phyloP scores from a whole-genome alignment of 202 grass and related monocot genomes.

The Schoenoplectus triqueter region DNA sequence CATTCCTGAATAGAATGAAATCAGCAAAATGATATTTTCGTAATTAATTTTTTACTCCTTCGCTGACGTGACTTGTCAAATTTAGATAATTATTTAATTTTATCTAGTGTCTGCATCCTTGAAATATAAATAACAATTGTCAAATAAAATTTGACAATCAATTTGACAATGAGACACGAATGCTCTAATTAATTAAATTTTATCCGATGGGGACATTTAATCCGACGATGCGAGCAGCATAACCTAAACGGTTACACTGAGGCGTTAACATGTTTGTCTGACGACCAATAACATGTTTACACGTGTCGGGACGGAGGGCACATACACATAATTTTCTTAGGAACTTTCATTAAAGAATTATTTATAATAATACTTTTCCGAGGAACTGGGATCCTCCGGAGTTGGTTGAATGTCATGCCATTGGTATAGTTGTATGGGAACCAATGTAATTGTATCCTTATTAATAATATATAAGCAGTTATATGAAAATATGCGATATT shows the following conservation, averaged over 20 bases:
- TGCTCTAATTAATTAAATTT: neutral
- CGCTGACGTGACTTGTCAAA: too few relatives aligned
- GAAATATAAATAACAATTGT: too few relatives aligned
- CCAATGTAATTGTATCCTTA: neutral
- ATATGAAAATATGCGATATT: neutral
- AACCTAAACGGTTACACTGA: conserved; percentile 17
- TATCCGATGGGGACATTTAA: conserved; percentile 10
- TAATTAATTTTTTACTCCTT: too few relatives aligned
- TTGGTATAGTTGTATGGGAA: neutral
- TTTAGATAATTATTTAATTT: too few relatives aligned
- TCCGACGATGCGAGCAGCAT: conserved; percentile 15
- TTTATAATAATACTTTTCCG: neutral
- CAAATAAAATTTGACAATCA: too few relatives aligned
- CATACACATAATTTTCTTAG: neutral
- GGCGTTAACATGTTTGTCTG: conserved; percentile 19
- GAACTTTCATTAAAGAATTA: neutral
- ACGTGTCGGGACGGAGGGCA: neutral
- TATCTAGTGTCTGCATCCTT: too few relatives aligned
- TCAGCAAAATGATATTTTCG: too few relatives aligned
- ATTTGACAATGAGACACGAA: neutral
- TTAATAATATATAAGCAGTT: neutral
- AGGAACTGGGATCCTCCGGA: neutral
- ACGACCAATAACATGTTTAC: neutral
- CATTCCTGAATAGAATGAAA: too few relatives aligned
- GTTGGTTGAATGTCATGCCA: neutral